phyloP scores from a whole-genome alignment of 768 basidiomycete species.

The Suillus cothurnatus region DNA sequence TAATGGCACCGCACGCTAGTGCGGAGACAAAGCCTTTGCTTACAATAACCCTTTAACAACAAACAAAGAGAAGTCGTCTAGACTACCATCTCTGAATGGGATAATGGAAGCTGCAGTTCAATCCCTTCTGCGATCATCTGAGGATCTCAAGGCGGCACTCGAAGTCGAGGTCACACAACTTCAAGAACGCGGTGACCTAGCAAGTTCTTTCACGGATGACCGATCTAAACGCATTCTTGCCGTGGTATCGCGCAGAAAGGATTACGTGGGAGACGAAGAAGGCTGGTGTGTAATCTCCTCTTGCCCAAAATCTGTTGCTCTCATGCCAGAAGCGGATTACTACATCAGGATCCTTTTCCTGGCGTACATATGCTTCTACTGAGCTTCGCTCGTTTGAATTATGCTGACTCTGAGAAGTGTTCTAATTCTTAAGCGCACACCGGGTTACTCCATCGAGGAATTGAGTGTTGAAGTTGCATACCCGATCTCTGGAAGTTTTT shows the following conservation, averaged over 20 bases:
- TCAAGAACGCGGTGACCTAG: constrained; percentile 4
- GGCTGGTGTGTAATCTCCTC: constrained; percentile 46
- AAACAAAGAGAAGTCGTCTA: constrained; percentile 7
- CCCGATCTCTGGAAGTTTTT: constrained; percentile 59
- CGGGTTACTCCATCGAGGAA: background rate
- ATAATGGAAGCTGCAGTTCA: constrained; percentile 21
- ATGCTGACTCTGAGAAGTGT: constrained; percentile 7
- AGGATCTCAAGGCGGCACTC: constrained; percentile 46
- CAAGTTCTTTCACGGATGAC: background rate
- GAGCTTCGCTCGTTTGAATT: background rate
- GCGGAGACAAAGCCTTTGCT: background rate
- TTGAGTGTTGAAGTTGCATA: constrained; percentile 24
- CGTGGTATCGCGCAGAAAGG: constrained; percentile 50
- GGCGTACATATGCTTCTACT: background rate
- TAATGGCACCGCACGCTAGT: background rate
- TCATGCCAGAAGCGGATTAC: background rate
- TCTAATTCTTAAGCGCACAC: constrained; percentile 20
- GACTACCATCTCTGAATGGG: constrained; percentile 16
- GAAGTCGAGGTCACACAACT: constrained; percentile 30
- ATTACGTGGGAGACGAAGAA: constrained; percentile 47
- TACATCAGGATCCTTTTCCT: background rate
- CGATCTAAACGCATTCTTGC: constrained; percentile 35
- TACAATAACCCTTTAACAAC: constrained; percentile 1
- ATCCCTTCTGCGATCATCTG: constrained; percentile 42
- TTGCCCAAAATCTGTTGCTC: constrained; percentile 8